A percentile compares a stretch with the other conserved stretches of the same genome.
Conservation (phyloP, 176 grass and related monocot genomes). For the Cenchrus americanus region DNA sequence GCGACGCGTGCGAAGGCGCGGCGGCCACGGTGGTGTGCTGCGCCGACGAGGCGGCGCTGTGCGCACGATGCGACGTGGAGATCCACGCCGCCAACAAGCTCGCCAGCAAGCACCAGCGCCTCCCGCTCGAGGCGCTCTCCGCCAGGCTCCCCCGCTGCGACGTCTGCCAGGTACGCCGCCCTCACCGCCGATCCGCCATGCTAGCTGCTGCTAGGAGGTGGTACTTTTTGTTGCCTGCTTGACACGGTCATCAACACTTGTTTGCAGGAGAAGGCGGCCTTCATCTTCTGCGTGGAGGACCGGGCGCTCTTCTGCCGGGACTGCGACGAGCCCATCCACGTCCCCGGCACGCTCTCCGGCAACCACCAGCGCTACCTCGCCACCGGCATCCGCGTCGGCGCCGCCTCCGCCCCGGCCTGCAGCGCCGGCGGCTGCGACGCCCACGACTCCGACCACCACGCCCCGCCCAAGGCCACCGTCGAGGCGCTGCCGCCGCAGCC, state of each 20-base stretch:
- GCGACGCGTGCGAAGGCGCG: slow-evolving; percentile 74
- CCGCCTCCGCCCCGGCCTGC: slow-evolving; percentile 42
- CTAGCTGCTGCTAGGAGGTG: background rate
- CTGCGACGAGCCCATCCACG: slow-evolving; percentile 94
- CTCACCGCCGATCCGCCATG: background rate
- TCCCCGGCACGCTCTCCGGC: slow-evolving; percentile 81
- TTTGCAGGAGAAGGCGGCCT: slow-evolving; percentile 88
- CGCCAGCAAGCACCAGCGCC: slow-evolving; percentile 85
- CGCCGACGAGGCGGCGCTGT: slow-evolving; percentile 90
- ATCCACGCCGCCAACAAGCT: slow-evolving; percentile 86
- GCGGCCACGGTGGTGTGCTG: slow-evolving; percentile 81
- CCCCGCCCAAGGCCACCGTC: slow-evolving; percentile 50
- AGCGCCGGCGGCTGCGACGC: background rate
- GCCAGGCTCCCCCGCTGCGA: slow-evolving; percentile 75
- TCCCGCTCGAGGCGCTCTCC: slow-evolving; percentile 70
- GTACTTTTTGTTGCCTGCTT: background rate
- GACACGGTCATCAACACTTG: too few species aligned
- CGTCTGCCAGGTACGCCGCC: slow-evolving; percentile 61
- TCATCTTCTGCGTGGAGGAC: slow-evolving; percentile 99
- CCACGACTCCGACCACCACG: slow-evolving; percentile 47
- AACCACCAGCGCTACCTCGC: slow-evolving; percentile 97
- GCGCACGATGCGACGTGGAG: slow-evolving; percentile 82
- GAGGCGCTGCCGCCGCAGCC: background rate
- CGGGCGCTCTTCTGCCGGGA: slow-evolving; percentile 96
- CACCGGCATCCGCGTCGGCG: slow-evolving; percentile 84